Percentiles rank a stretch among this genome's conserved stretches.
Conservation (phyloP, 768 basidiomycete species). For the Suillus placidus region DNA sequence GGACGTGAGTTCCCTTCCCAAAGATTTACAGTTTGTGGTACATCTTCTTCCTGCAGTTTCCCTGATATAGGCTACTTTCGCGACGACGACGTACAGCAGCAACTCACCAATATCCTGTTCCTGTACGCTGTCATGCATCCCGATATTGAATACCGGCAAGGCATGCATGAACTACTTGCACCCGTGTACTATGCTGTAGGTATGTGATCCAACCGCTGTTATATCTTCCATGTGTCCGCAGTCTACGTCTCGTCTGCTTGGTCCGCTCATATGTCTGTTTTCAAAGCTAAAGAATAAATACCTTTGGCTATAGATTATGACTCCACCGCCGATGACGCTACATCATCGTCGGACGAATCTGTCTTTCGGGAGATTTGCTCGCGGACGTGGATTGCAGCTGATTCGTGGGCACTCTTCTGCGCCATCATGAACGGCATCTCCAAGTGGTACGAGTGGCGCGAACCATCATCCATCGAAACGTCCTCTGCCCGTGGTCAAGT, state of each 20-base stretch:
- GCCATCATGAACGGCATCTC: constrained; percentile 77
- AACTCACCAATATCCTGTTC: constrained; percentile 87
- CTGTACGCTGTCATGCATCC: constrained; percentile 79
- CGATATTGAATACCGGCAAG: constrained; percentile 91
- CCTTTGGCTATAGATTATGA: constrained; percentile 67
- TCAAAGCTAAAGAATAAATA: constrained; percentile 31
- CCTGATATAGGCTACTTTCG: constrained; percentile 96
- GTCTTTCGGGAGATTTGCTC: constrained; percentile 65
- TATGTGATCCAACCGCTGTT: constrained; percentile 20
- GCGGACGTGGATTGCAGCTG: constrained; percentile 73
- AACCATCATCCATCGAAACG: constrained; percentile 33
- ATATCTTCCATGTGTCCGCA: constrained; percentile 8
- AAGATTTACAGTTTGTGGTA: constrained; percentile 2
- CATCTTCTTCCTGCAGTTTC: constrained; percentile 58
- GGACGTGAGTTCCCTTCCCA: constrained; percentile 68
- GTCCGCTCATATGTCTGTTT: constrained; percentile 19
- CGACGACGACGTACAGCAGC: constrained; percentile 67
- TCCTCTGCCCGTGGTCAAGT: constrained; percentile 41
- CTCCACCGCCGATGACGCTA: constrained; percentile 51
- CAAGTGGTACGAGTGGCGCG: constrained; percentile 80
- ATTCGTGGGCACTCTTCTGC: constrained; percentile 84
- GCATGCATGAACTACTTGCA: constrained; percentile 97
- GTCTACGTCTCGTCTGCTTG: constrained; percentile 14
- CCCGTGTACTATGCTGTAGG: constrained; percentile 72
- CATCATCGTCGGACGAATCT: constrained; percentile 34